Percentiles rank a stretch among this genome's conserved stretches.
These are phyloP conservation scores for Annona cherimola DNA, from an alignment of 164 flowering plant genomes.

Conservation along the genomic window DNA sequence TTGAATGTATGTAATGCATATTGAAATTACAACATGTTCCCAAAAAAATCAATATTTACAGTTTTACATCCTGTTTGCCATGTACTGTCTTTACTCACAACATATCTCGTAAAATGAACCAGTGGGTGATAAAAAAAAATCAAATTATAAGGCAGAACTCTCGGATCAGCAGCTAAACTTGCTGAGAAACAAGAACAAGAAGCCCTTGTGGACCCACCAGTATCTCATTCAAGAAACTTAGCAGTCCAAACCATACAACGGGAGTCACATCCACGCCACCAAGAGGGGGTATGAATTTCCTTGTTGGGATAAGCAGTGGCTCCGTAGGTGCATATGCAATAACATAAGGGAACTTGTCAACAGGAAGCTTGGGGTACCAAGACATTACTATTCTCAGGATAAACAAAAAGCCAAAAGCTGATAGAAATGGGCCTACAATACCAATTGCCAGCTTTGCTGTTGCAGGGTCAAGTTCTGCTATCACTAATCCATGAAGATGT, in stretches of 20 bases:
- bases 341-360: slow-evolving; percentile 84
- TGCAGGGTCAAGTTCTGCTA: slow-evolving; percentile 76
- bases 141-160: not conserved
- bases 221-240: slow-evolving; percentile 82
- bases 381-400: slow-evolving; percentile 91
- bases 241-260: slow-evolving; percentile 92
- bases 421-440: slow-evolving; percentile 70
- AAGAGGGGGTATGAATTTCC: slow-evolving; percentile 86
- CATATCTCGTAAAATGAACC: not conserved
- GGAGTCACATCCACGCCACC: slow-evolving; percentile 99
- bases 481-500: slow-evolving; percentile 16
- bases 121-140: not conserved
- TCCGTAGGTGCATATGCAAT: slow-evolving; percentile 94
- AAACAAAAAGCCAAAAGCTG: slow-evolving; percentile 74
- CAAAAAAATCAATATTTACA: not conserved
- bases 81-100: not conserved
- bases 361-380: slow-evolving; percentile 97
- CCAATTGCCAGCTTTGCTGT: slow-evolving; percentile 74
- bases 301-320: slow-evolving; percentile 63
- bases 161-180: slow-evolving; percentile 22
- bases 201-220: slow-evolving; percentile 90
- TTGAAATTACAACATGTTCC: not conserved
- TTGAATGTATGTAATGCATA: not conserved
- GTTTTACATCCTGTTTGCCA: not conserved
- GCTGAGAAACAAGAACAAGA: slow-evolving; percentile 79